Evolutionary conservation across 148 eudicot species (phyloP), one percentile per base, ranked within the genome.

Genomic region (Dysphania ambrosioides): DNA sequence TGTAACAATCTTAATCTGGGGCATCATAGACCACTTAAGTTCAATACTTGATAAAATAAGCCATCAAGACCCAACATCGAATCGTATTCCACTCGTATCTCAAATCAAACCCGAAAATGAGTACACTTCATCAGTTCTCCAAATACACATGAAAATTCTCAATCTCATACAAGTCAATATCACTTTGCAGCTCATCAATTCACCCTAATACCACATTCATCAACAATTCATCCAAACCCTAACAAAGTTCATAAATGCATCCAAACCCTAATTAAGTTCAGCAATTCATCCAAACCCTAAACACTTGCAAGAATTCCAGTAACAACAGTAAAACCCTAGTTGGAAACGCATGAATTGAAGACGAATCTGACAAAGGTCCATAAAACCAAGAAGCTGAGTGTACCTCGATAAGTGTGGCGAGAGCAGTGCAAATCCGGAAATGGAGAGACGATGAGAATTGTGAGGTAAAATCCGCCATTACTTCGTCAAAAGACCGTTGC

Each of bases 361-460:
- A 21, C 40, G 35, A n/a, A 40, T 27, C n/a, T 9, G 5, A 10
- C 27, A 32, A 63, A 40, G 40, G 40, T 36, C 8, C 15, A 21
- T 0, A 51, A 24, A 35, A 69, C 63, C 8, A 10, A 53, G 36
- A 21, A 15, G 18, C 9, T 66, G n/a, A 67, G 55, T n/a, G 29
- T 12, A 79, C 89, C 84, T 90, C 77, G 16, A 86, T 68, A 64
- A 92, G 96, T 68, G 84, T 77, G 59, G 86, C 82, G 41, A 93
- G 88, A 34, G 94, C 77, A 78, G 85, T 78, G 80, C 91, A 91
- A 61, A 85, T 79, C 35, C 79, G 68, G 81, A 89, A 85, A 67
- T 77, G 84, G 66, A 81, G 84, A 34, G 81, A 76, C 32, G 83
- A 75, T 26, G 90, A 83, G 68, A 90, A 88, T 23, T 73, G 82